Base-by-base conservation (phyloP, 495 filamentous ascomycete species). In the Xylaria castorea region DNA sequence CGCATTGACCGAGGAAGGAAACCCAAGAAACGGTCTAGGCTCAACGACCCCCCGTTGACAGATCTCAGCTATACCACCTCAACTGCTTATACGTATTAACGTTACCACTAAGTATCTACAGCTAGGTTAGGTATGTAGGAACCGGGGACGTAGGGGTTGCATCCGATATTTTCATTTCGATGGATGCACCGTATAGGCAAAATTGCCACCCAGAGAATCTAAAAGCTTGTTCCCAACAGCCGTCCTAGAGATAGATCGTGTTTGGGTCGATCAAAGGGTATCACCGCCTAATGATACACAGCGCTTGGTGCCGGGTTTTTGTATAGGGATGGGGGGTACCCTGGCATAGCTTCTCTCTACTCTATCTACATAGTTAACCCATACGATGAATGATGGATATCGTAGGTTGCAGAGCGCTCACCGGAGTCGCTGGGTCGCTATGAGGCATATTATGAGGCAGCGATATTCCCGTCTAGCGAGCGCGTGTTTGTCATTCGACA, bases 191-290 rank as follows among this genome's bases (percentile, higher is more conserved):
- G 22, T 44, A 55, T 46, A 71, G 60, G 60, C 69, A 71, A 65
- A 71, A 71, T 65, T 65, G 69, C 51, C 44, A 64, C 53, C 69
- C 69, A 71, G 68, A 64, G 46, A 71, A 51, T 38, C 44, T 25
- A 46, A 64, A 71, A 71, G 60, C 68, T 71, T 71, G 46, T 71
- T 71, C 46, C 68, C n/a, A 64, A 38, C 68, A 38, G 68, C 68
- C 58, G 51, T 48, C 34, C 55, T 62, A 27, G 36, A 62, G 50
- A 40, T 25, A 30, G 42, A 6, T 32, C 32, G 18, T 60, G 12
- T 16, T 18, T 30, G 55, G 68, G 57, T 70, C 57, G 57, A 63
- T 42, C 27, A 51, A 50, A 57, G 67, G 44, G 14, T 48, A 27
- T 34, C 63, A 66, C 44, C 42, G 63, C 63, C 5, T 5, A 50